Percentiles rank a stretch among this genome's conserved stretches.
phyloP scores from a whole-genome alignment of 139 green algal genomes.

The Tetratostichococcus sp. region DNA sequence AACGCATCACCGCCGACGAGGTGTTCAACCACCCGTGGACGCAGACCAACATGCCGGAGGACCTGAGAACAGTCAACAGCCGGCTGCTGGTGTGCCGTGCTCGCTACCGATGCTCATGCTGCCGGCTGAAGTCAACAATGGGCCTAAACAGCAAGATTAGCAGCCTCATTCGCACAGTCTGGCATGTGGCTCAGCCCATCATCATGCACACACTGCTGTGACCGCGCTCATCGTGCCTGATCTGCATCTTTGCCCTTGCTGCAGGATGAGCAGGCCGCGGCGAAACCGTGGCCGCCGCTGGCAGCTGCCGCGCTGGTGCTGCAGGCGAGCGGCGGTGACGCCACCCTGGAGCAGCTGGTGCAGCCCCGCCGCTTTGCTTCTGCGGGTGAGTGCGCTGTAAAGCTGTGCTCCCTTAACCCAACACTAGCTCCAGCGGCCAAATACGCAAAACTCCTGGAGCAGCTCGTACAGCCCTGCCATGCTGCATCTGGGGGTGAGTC shows the following conservation, averaged over 20 bases:
- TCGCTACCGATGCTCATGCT: too few relatives aligned
- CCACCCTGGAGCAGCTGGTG: neutral
- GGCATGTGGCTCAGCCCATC: too few relatives aligned
- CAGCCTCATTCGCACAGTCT: too few relatives aligned
- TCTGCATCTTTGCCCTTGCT: neutral
- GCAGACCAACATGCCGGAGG: neutral
- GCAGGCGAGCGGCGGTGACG: neutral
- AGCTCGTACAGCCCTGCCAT: too few relatives aligned
- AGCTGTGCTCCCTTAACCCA: too few relatives aligned
- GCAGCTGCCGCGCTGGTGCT: neutral
- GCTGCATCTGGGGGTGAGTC: too few relatives aligned
- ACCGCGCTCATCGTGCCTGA: too few relatives aligned
- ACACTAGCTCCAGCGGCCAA: too few relatives aligned
- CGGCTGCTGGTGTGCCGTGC: neutral
- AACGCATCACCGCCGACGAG: constrained; percentile 53
- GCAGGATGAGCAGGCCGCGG: neutral
- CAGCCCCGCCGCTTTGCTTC: too few relatives aligned
- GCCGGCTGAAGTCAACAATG: too few relatives aligned
- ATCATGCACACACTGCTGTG: too few relatives aligned
- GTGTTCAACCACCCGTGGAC: constrained; percentile 75
- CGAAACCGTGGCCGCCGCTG: neutral
- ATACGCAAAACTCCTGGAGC: too few relatives aligned
- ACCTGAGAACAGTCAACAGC: neutral
- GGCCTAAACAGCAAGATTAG: neutral
- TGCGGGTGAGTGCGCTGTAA: neutral